phyloP scores from a whole-genome alignment of 2,329 filamentous ascomycete genomes.

The Triangularia verruculosa region DNA sequence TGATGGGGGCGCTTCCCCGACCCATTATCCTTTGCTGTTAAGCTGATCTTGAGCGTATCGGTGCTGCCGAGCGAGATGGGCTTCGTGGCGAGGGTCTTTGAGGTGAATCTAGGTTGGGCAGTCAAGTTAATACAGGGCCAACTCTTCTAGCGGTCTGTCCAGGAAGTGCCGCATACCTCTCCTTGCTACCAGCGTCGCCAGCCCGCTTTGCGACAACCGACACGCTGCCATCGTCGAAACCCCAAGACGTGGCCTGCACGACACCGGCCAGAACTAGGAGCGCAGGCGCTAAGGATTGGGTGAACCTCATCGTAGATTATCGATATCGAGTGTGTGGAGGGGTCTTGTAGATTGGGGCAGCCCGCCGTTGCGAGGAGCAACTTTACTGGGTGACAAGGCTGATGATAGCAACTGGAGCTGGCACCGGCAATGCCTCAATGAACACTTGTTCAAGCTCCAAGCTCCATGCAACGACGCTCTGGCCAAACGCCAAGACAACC shows the following conservation, averaged over 20 bases:
- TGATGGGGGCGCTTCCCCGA: constrained; percentile 86
- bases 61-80: constrained; percentile 62
- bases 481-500: constrained; percentile 16
- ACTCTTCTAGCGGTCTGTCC: constrained; percentile 1
- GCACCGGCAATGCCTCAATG: constrained; percentile 21
- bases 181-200: constrained; percentile 55
- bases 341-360: constrained; percentile 12
- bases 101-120: constrained; percentile 49
- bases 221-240: constrained; percentile 70
- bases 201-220: constrained; percentile 62
- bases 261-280: constrained; percentile 48
- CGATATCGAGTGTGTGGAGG: neutral
- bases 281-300: constrained; percentile 39
- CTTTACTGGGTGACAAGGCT: constrained; percentile 20
- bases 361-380: constrained; percentile 15
- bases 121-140: neutral
- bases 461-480: constrained; percentile 17
- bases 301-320: constrained; percentile 39
- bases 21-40: constrained; percentile 78
- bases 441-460: constrained; percentile 29
- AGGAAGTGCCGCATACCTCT: constrained; percentile 54
- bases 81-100: constrained; percentile 58
- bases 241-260: constrained; percentile 60
- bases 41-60: constrained; percentile 75
- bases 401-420: constrained; percentile 12